phyloP scores from a whole-genome alignment of 164 flowering plant species.

The grape (Vitis vinifera) region ASM3070453v1 NC_081807.1:6376501-6377000 shows the following conservation, averaged over 20 bases:
- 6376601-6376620: too few species aligned
- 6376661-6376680: constrained; percentile 31
- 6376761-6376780: constrained; percentile 23
- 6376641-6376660: constrained; percentile 28
- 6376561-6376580: too few species aligned
- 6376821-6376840: constrained; percentile 23
- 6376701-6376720: constrained; percentile 14
- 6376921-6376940: constrained; percentile 13
- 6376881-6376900: constrained; percentile 15
- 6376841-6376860: constrained; percentile 16
- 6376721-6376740: constrained; percentile 30
- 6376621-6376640: too few species aligned
- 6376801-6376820: constrained; percentile 35
- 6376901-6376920: constrained; percentile 22
- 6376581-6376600: too few species aligned
- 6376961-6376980: constrained; percentile 10
- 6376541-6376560: too few species aligned
- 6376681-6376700: constrained; percentile 29
- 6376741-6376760: constrained; percentile 36
- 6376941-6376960: constrained; percentile 17
- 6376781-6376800: constrained; percentile 39
- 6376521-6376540: too few species aligned
- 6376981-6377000: constrained; percentile 23
- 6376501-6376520: too few species aligned
- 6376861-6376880: constrained; percentile 26